Evolutionary conservation across 2,329 filamentous ascomycete genomes (phyloP).

Genomic region (Pestalotiopsis sp.): DNA sequence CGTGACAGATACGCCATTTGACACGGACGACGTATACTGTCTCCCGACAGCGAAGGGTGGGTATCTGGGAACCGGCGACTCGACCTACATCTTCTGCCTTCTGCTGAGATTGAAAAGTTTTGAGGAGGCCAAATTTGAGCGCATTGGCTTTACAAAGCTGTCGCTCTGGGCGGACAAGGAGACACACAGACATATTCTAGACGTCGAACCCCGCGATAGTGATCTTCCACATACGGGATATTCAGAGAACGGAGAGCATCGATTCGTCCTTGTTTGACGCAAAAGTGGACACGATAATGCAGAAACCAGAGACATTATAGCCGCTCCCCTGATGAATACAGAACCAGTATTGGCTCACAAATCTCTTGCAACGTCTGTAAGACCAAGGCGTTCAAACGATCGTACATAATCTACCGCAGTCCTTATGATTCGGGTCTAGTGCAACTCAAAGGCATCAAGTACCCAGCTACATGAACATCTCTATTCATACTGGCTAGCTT

Average conservation of each 20-base stretch:
- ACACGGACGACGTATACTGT: background rate
- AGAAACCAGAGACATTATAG: too few species aligned
- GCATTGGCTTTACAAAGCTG: background rate
- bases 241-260: background rate
- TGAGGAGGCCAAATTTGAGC: background rate
- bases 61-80: background rate
- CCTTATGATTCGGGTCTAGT: too few species aligned
- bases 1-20: background rate
- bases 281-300: background rate
- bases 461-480: too few species aligned
- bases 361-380: too few species aligned
- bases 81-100: background rate
- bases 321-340: too few species aligned
- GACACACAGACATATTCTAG: background rate
- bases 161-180: background rate
- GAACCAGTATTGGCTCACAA: too few species aligned
- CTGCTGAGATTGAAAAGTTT: fast-evolving
- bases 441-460: too few species aligned
- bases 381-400: too few species aligned
- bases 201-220: background rate
- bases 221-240: background rate
- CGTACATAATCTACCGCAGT: too few species aligned
- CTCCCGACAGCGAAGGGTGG: background rate
- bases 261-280: background rate
- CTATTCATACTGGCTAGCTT: too few species aligned